A percentile compares a stretch with the other conserved stretches of the same genome.
phyloP scores from a whole-genome alignment of 2,329 filamentous ascomycete species.

The Stagonosporopsis vannaccii region DNA sequence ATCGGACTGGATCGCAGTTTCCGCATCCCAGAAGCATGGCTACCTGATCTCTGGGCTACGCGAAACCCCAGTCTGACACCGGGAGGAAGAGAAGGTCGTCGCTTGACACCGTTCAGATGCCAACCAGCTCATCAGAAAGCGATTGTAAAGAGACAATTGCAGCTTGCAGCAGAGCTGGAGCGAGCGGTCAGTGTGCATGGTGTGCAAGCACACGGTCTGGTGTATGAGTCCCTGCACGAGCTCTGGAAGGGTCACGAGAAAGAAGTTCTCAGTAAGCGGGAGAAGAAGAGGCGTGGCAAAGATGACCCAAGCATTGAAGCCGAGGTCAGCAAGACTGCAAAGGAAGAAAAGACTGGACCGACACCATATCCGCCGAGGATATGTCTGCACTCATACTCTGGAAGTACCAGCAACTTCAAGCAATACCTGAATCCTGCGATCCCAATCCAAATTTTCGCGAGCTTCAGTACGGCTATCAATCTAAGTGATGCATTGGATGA shows the following conservation, averaged over 20 bases:
- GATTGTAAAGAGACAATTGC: slow-evolving; percentile 72
- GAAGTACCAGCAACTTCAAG: slow-evolving; percentile 73
- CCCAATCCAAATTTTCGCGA: slow-evolving; percentile 82
- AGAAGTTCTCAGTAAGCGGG: slow-evolving; percentile 65
- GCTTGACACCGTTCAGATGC: slow-evolving; percentile 72
- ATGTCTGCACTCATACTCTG: slow-evolving; percentile 94
- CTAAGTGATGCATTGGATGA: slow-evolving; percentile 60
- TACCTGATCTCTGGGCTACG: slow-evolving; percentile 48
- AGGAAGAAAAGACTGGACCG: slow-evolving; percentile 26
- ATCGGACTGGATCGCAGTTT: slow-evolving; percentile 80
- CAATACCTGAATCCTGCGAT: slow-evolving; percentile 79
- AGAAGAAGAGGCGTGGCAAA: slow-evolving; percentile 52
- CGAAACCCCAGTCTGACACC: slow-evolving; percentile 65
- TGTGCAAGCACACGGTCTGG: slow-evolving; percentile 76
- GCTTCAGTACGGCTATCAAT: slow-evolving; percentile 87
- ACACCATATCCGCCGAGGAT: slow-evolving; percentile 84
- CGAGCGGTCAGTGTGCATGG: slow-evolving; percentile 75
- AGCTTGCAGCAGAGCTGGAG: slow-evolving; percentile 71
- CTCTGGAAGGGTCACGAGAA: slow-evolving; percentile 76
- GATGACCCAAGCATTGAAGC: slow-evolving; percentile 25
- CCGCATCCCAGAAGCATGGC: slow-evolving; percentile 70
- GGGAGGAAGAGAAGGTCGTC: slow-evolving; percentile 73
- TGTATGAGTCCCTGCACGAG: slow-evolving; percentile 70
- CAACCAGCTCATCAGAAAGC: slow-evolving; percentile 71
- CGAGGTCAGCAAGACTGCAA: slow-evolving; percentile 1